phyloP scores from a whole-genome alignment of 129 eudicot species.

The Oenanthe sinensis region DNA sequence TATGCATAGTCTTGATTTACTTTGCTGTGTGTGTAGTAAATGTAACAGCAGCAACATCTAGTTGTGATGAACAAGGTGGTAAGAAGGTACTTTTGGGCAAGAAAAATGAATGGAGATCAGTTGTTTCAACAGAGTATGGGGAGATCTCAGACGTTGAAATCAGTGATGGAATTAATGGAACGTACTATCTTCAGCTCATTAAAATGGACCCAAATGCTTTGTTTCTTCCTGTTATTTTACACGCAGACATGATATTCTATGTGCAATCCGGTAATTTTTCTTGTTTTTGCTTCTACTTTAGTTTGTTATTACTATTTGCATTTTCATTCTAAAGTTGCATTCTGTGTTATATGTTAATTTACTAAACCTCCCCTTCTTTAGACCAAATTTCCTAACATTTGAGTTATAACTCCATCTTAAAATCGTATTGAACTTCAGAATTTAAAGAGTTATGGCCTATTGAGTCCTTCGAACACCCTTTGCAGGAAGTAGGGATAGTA shows the following conservation, averaged over 20 bases:
- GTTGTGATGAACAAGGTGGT: constrained; percentile 5
- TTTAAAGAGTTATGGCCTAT: too few species aligned
- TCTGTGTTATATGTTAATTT: too few species aligned
- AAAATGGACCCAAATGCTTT: constrained; percentile 60
- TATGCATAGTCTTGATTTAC: not conserved
- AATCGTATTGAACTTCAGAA: too few species aligned
- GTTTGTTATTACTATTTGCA: not conserved
- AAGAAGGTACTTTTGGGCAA: constrained; percentile 34
- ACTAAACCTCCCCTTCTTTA: too few species aligned
- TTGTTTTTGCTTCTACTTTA: not conserved
- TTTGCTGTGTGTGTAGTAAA: not conserved
- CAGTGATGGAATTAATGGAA: constrained; percentile 30
- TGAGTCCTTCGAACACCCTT: too few species aligned
- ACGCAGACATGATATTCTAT: constrained; percentile 72
- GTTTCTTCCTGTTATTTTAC: constrained; percentile 66
- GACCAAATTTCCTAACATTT: too few species aligned
- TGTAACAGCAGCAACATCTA: not conserved
- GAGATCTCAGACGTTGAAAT: constrained; percentile 49
- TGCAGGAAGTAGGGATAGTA: too few species aligned
- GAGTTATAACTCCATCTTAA: too few species aligned
- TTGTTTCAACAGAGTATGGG: constrained; percentile 52
- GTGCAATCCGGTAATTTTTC: constrained; percentile 59
- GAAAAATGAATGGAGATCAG: constrained; percentile 34
- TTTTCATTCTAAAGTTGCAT: too few species aligned
- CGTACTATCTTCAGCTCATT: constrained; percentile 67